Evolutionary conservation across 768 basidiomycete species (phyloP), one percentile per base, ranked within the genome.

Genomic region (Jaapia argillacea): DNA sequence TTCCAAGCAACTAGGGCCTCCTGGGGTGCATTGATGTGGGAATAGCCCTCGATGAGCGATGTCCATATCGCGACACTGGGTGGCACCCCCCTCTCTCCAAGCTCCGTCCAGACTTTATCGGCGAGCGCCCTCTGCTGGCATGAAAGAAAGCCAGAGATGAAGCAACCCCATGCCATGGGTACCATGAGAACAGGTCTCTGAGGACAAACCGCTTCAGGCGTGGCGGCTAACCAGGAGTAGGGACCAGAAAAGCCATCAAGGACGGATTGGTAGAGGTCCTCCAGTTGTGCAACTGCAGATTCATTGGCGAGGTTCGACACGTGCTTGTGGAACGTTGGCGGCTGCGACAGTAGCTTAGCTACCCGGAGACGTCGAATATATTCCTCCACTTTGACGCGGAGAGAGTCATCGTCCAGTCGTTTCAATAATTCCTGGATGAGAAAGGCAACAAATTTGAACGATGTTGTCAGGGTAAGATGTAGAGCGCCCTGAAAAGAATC

Each of bases 51-150:
- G 27, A 92, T 63, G 36, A 88, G 68, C 13, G 78, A 75, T 6
- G 75, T 85, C 87, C 88, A 91, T 40, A 77, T 71, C 22, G 68
- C 61, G 6, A 74, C 59, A 1, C 70, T 70, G n/a, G 79, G 79
- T 27, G 45, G 58, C 27, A 82, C 57, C 1, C 69, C 70, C 18
- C 70, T 60, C 27, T 58, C 51, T 14, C 63, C 42, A 63, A 86
- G 72, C 55, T 87, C 85, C 26, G 72, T 66, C 88, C 88, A 89
- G 4, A 88, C 54, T 20, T 63, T 61, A 36, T 70, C 72, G 3
- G 79, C 85, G 18, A 80, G 59, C 41, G 82, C 78, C 35, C 65
- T 64, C 24, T 72, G 63, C 27, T 71, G 66, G 48, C 70, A 68
- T 44, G 67, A 70, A 33, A 87, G 60, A 50, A 87, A 86, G 12